These are phyloP conservation scores for Phytophthora kernoviae DNA, from an alignment of 352 stramenopile species.

Conservation along the genomic window DNA sequence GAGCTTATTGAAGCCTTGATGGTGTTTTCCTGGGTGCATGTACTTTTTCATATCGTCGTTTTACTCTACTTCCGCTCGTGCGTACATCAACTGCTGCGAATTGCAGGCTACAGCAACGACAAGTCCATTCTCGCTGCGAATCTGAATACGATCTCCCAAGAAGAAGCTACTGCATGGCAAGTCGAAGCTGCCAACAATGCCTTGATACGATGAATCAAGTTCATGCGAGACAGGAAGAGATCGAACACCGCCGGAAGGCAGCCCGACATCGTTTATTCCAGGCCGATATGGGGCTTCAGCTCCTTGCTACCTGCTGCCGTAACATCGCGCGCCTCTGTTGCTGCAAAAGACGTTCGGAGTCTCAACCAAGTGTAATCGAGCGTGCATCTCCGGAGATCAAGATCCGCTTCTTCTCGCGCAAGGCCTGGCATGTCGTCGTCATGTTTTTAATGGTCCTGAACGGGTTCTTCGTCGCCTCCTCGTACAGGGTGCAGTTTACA, in stretches of 20 bases:
- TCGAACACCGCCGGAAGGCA: constrained; percentile 13
- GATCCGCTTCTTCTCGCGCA: constrained; percentile 56
- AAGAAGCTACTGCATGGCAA: constrained; percentile 20
- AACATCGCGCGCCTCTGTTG: constrained; percentile 10
- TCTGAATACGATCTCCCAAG: constrained; percentile 13
- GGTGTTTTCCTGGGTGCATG: constrained; percentile 31
- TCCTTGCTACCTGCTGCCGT: constrained; percentile 19
- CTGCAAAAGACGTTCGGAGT: constrained; percentile 6
- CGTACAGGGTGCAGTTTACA: constrained; percentile 65
- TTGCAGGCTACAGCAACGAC: constrained; percentile 31
- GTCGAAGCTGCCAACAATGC: constrained; percentile 23
- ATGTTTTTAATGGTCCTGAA: constrained; percentile 68
- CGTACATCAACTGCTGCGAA: constrained; percentile 33
- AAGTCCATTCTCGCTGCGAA: constrained; percentile 5
- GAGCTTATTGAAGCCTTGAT: constrained; percentile 41
- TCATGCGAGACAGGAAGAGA: constrained; percentile 28
- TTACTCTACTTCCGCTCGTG: constrained; percentile 47
- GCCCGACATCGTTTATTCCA: constrained; percentile 7
- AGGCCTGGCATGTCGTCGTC: constrained; percentile 67
- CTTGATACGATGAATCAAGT: constrained; percentile 23
- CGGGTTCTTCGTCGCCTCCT: constrained; percentile 63
- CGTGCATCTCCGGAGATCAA: constrained; percentile 14
- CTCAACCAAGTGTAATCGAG: constrained; percentile 7
- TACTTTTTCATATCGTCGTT: constrained; percentile 40
- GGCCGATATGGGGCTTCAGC: constrained; percentile 21